Percentiles rank a stretch among this genome's conserved stretches.
These are phyloP conservation scores for Rostrohypoxylon terebratum DNA, from an alignment of 495 filamentous ascomycete species.

Conservation along the genomic window DNA sequence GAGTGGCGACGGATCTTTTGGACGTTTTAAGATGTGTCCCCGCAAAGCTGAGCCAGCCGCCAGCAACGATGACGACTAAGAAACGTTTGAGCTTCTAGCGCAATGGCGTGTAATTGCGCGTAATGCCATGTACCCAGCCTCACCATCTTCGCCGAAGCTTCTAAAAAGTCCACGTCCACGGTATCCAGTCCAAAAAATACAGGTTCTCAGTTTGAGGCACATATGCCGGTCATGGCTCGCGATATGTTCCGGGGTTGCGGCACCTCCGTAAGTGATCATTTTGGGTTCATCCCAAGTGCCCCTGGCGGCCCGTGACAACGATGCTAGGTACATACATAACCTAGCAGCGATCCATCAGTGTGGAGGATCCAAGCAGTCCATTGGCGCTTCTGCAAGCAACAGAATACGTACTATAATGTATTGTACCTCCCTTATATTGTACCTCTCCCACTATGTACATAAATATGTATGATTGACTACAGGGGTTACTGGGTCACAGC, in stretches of 20 bases:
- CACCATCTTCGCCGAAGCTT: background rate
- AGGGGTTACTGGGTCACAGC: constrained; percentile 44
- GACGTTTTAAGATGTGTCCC: constrained; percentile 23
- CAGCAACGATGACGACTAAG: constrained; percentile 9
- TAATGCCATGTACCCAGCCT: constrained; percentile 24
- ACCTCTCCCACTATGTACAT: no score
- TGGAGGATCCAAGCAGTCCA: constrained; percentile 29
- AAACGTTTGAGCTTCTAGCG: background rate
- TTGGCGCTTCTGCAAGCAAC: constrained; percentile 38
- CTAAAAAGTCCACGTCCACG: background rate
- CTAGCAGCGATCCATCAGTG: constrained; percentile 27
- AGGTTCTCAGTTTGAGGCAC: constrained; percentile 14
- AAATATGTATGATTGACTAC: constrained; percentile 41
- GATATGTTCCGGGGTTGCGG: constrained; percentile 39
- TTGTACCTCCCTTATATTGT: background rate
- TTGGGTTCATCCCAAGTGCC: constrained; percentile 26
- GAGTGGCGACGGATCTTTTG: constrained; percentile 22
- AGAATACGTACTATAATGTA: constrained; percentile 37
- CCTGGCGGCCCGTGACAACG: constrained; percentile 32
- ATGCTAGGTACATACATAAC: constrained; percentile 11
- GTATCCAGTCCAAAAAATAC: background rate
- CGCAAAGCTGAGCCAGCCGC: constrained; percentile 24
- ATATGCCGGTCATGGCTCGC: constrained; percentile 34
- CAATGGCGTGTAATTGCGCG: constrained; percentile 1
- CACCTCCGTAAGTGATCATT: constrained; percentile 30